Conservation (phyloP, 495 filamentous ascomycete species). For the Ramalina intermedia region DNA sequence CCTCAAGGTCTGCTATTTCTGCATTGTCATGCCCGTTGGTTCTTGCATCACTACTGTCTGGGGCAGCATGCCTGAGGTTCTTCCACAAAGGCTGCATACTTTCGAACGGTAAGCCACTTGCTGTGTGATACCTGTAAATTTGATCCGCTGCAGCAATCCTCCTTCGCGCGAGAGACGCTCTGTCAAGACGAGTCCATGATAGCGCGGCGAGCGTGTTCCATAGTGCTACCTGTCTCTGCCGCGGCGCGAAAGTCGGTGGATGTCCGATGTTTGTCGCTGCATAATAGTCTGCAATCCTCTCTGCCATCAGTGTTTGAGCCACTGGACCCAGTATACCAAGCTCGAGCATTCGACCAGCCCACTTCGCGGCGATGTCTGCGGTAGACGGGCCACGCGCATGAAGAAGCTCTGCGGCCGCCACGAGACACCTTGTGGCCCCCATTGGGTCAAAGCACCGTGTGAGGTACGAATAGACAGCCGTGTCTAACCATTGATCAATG, state of each 20-base stretch:
- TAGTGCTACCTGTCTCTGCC: slow-evolving; percentile 71
- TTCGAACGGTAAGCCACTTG: slow-evolving; percentile 3
- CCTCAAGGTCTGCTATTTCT: not conserved
- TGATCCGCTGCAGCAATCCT: slow-evolving; percentile 6
- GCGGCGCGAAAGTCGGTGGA: slow-evolving; percentile 48
- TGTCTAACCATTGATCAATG: slow-evolving; percentile 73
- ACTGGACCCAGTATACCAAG: slow-evolving; percentile 55
- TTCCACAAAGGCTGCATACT: slow-evolving; percentile 11
- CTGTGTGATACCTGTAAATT: not conserved
- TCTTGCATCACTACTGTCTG: not conserved
- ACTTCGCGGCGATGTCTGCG: slow-evolving; percentile 74
- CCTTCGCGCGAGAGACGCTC: slow-evolving; percentile 1
- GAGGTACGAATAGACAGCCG: slow-evolving; percentile 80
- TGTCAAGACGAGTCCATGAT: slow-evolving; percentile 54
- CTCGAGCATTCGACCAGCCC: slow-evolving; percentile 70
- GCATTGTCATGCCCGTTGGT: not conserved
- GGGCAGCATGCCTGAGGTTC: not conserved
- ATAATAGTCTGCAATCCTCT: slow-evolving; percentile 75
- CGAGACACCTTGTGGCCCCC: slow-evolving; percentile 61
- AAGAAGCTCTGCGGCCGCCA: slow-evolving; percentile 67
- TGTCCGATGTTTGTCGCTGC: slow-evolving; percentile 51
- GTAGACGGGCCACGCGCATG: slow-evolving; percentile 60
- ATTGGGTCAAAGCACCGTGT: slow-evolving; percentile 64
- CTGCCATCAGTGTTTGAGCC: slow-evolving; percentile 64
- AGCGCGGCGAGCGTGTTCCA: slow-evolving; percentile 80